Conservation (phyloP, 495 filamentous ascomycete species). For the Penicillium arizonense region DNA sequence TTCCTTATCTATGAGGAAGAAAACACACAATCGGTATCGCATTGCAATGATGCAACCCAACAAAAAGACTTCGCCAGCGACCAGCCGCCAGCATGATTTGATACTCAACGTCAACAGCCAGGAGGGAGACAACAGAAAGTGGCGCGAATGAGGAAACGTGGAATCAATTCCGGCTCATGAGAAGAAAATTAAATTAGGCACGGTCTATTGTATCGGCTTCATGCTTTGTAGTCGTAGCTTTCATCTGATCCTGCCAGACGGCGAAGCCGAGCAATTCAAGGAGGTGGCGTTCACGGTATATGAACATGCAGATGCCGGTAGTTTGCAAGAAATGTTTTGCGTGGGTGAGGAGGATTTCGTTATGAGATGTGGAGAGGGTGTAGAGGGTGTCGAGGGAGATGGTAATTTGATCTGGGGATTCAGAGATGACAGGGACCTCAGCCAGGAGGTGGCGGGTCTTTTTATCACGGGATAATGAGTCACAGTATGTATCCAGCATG, state of each 20-base stretch:
- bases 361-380: constrained; percentile 5
- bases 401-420: constrained; percentile 15
- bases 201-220: not conserved
- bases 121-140: too few relatives aligned
- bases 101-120: too few relatives aligned
- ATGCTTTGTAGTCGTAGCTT: not conserved
- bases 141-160: too few relatives aligned
- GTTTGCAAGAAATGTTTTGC: constrained; percentile 28
- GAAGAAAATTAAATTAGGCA: not conserved
- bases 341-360: constrained; percentile 18
- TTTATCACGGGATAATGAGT: constrained; percentile 29
- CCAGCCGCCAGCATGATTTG: not conserved
- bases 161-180: too few relatives aligned
- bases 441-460: constrained; percentile 10
- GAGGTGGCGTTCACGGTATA: constrained; percentile 42
- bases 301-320: constrained; percentile 28
- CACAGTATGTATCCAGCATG: constrained; percentile 39
- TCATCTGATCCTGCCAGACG: constrained; percentile 37
- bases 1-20: too few relatives aligned
- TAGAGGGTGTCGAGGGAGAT: constrained; percentile 18
- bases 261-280: constrained; percentile 39
- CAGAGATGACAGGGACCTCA: constrained; percentile 1
- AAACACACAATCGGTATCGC: too few relatives aligned
- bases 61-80: not conserved
- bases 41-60: too few relatives aligned